Conservation (phyloP, 768 basidiomycete species). For the Panaeolus papilionaceus region DNA sequence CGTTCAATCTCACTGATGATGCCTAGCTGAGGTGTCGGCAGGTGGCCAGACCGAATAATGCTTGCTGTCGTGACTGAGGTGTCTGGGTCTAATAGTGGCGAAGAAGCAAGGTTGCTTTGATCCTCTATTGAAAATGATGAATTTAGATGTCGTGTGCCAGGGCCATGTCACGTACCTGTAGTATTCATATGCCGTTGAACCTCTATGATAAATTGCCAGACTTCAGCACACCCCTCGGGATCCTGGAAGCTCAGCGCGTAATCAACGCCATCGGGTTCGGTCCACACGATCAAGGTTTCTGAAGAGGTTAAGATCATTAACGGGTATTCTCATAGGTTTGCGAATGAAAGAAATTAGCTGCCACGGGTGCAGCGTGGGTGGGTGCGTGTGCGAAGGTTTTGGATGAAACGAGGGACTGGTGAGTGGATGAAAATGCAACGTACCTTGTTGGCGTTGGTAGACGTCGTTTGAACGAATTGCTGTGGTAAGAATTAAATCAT, state of each 20-base stretch:
- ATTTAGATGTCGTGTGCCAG: constrained; percentile 6
- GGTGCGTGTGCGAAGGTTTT: constrained; percentile 25
- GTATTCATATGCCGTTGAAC: constrained; percentile 85
- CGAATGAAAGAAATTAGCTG: constrained; percentile 16
- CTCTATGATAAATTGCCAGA: constrained; percentile 96
- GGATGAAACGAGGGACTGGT: constrained; percentile 21
- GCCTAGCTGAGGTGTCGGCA: constrained; percentile 79
- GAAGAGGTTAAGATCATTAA: constrained; percentile 25
- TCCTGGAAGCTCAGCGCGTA: constrained; percentile 98
- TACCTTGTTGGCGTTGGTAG: constrained; percentile 88
- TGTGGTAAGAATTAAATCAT: constrained; percentile 78
- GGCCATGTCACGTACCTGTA: constrained; percentile 51
- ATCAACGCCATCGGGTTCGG: constrained; percentile 92
- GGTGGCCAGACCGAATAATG: constrained; percentile 74
- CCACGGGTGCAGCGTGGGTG: constrained; percentile 1
- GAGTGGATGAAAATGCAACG: constrained; percentile 31
- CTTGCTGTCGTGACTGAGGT: constrained; percentile 62
- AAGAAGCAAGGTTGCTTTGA: constrained; percentile 57
- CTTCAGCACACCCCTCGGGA: constrained; percentile 91
- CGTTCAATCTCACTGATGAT: constrained; percentile 82
- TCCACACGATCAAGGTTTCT: constrained; percentile 99
- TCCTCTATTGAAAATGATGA: constrained; percentile 46
- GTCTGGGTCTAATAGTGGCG: constrained; percentile 65
- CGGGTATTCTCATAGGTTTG: constrained; percentile 9
- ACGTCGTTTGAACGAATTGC: constrained; percentile 84